Evolutionary conservation across 2,329 filamentous ascomycete species (phyloP).

Genomic region (Pseudocercospora macadamiae): DNA sequence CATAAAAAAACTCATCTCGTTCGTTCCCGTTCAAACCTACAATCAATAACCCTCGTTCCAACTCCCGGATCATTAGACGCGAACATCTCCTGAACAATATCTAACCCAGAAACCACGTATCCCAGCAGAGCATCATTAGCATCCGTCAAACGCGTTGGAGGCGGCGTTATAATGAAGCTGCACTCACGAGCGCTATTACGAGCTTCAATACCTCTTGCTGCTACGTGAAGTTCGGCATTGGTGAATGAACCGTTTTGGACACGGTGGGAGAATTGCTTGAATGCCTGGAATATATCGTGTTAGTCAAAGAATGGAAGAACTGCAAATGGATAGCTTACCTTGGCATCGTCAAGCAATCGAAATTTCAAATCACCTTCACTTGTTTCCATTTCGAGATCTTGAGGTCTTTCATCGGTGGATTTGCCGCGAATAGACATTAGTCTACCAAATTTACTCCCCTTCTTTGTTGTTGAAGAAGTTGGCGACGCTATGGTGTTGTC

Average conservation of each 20-base stretch:
- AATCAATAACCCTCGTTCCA: no score
- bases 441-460: not conserved
- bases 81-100: not conserved
- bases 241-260: not conserved
- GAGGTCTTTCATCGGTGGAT: not conserved
- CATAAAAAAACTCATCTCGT: no score
- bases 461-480: not conserved
- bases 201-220: not conserved
- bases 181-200: not conserved
- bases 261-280: not conserved
- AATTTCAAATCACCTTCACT: not conserved
- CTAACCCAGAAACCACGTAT: not conserved
- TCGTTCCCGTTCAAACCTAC: no score
- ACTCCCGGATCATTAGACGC: no score
- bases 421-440: not conserved
- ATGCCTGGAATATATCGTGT: not conserved
- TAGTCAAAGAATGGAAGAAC: no score
- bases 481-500: no score
- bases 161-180: not conserved
- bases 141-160: not conserved
- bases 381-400: not conserved
- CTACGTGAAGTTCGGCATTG: not conserved
- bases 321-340: no score
- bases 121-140: not conserved
- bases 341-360: not conserved